Percentiles rank a stretch among this genome's conserved stretches.
These are phyloP conservation scores for Aspergillus sp. DNA, from an alignment of 2,329 filamentous ascomycete species.

Conservation along the genomic window DNA sequence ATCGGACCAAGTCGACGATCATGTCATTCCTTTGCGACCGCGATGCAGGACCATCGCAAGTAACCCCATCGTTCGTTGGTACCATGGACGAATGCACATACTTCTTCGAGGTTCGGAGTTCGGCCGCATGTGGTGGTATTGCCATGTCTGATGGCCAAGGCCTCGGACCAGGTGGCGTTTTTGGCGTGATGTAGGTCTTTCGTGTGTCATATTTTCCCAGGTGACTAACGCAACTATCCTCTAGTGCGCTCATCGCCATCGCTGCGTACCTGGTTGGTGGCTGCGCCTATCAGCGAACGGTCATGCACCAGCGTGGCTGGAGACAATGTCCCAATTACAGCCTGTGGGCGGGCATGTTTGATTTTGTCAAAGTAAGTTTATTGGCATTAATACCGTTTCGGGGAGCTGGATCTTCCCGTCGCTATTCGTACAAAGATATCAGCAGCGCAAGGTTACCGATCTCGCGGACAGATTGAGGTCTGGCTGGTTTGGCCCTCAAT, in stretches of 20 bases:
- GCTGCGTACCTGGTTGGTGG: conserved; percentile 88
- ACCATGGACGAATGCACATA: conserved; percentile 91
- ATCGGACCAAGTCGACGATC: conserved; percentile 67
- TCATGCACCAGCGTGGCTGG: conserved; percentile 93
- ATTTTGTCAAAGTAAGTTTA: conserved; percentile 72
- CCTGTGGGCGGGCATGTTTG: conserved; percentile 84
- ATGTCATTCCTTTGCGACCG: conserved; percentile 92
- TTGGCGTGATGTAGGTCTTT: conserved; percentile 73
- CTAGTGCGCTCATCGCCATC: conserved; percentile 63
- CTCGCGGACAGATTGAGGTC: conserved; percentile 36
- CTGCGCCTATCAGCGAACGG: conserved; percentile 91
- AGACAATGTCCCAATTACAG: conserved; percentile 91
- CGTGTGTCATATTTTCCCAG: neutral
- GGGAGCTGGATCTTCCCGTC: conserved; percentile 21
- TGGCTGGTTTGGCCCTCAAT: conserved; percentile 22
- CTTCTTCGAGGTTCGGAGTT: conserved; percentile 88
- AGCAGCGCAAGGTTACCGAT: conserved; percentile 24
- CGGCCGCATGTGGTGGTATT: conserved; percentile 75
- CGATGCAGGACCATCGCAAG: conserved; percentile 66
- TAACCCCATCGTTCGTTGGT: conserved; percentile 79
- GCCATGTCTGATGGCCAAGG: conserved; percentile 54
- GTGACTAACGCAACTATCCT: neutral
- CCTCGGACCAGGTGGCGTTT: conserved; percentile 71
- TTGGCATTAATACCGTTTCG: conserved; percentile 37
- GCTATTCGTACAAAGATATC: conserved; percentile 19